Evolutionary conservation across 2,329 filamentous ascomycete species (phyloP), one percentile per base, ranked within the genome.

Genomic region (Alternaria novae-zelandiae): DNA sequence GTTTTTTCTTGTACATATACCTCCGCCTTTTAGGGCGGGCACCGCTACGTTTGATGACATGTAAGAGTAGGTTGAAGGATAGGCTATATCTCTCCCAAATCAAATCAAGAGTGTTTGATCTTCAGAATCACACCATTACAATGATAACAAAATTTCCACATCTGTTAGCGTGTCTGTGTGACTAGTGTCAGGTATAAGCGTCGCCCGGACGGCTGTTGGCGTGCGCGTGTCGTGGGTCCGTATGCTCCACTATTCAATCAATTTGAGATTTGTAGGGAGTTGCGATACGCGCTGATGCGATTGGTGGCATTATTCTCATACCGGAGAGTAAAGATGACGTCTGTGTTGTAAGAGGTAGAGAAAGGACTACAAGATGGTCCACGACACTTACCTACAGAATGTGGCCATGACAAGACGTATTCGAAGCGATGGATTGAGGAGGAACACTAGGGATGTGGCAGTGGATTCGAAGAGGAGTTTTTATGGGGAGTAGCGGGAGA

Each of bases 401-500:
- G 9, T 17, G 4, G n/a, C 36, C 9, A 17, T 41, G 36, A 41
- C 36, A 41, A 41, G n/a, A 17, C 15, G 51, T 21, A 49, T 44
- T 57, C 61, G 58, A 54, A 61, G 58, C 25, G 43, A 54, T 21
- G 41, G 54, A 23, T 47, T 54, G n/a, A 58, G 56, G 30, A 51
- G 43, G 41, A 54, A 49, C 12, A 45, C 57, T 12, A 56, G 25
- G 11, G 57, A 61, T 50, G 61, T 61, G 23, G 54, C 49, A 3
- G 32, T 17, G 3, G 54, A 51, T 32, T 17, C 58, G 23, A 53
- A 55, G 7, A 17, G 41, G 11, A 56, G 8, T 46, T 47, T 41
- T 50, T 51, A 36, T 23, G 20, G 47, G 12, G 20, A 30, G 17
- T 50, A 50, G 13, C 11, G 26, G 12, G 20, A 15, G 17, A 23